phyloP scores from a whole-genome alignment of 1,284 basidiomycete species.

The Peniophora sp. region DNA sequence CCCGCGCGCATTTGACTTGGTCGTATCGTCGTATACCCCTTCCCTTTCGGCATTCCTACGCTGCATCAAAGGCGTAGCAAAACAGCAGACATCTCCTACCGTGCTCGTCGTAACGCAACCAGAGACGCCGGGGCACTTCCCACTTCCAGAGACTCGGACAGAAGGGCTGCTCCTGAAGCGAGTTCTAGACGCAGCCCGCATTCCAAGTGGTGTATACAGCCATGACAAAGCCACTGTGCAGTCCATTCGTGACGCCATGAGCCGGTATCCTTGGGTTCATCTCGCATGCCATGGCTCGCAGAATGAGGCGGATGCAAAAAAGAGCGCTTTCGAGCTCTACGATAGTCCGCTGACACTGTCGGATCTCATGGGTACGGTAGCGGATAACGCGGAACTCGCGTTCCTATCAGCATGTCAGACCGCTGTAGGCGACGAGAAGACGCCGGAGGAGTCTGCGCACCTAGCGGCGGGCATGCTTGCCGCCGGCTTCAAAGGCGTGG shows the following conservation, averaged over 20 bases:
- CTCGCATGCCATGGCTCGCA: slow-evolving; percentile 3
- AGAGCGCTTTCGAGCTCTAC: background rate
- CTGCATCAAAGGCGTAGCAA: background rate
- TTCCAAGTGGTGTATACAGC: slow-evolving; percentile 7
- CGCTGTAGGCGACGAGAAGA: slow-evolving; percentile 12
- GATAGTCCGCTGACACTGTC: background rate
- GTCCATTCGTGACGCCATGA: background rate
- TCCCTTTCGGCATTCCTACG: slow-evolving; percentile 6
- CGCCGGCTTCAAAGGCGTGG: slow-evolving; percentile 12
- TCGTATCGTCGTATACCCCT: slow-evolving; percentile 17
- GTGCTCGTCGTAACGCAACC: slow-evolving; percentile 4
- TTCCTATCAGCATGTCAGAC: slow-evolving; percentile 20
- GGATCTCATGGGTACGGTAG: background rate
- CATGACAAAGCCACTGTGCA: slow-evolving; percentile 4
- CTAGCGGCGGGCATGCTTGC: slow-evolving; percentile 18
- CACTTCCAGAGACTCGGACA: background rate
- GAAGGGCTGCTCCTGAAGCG: slow-evolving; percentile 5
- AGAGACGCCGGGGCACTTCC: background rate
- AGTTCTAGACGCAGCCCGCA: slow-evolving; percentile 5
- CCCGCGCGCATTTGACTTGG: slow-evolving; percentile 7
- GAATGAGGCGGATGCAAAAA: background rate
- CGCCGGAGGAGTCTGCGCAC: slow-evolving; percentile 16
- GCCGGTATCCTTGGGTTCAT: background rate
- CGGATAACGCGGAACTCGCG: slow-evolving; percentile 5
- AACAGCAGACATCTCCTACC: background rate